Evolutionary conservation across 805 yeast species (phyloP), one percentile per base, ranked within the genome.

Genomic region (Saturnispora mendoncae): DNA sequence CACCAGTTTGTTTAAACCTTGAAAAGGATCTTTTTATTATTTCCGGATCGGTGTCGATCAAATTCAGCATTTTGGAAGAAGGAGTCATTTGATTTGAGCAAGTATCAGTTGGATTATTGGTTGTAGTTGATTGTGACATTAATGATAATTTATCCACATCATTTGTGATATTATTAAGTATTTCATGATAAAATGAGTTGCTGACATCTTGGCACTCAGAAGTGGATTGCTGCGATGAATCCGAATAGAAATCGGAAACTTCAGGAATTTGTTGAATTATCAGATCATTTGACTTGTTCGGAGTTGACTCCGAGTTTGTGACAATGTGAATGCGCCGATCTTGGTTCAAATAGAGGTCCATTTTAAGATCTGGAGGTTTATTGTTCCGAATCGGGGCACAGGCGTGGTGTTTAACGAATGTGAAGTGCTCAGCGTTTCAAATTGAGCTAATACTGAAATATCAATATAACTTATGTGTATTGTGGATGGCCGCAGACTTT

Each of bases 1-100:
- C 83, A 42, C 70, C 56, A 21, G 60, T 48, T 41, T 55, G 61
- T 36, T 58, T 57, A 27, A 51, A 53, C 36, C 62, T 44, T 2
- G 53, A 43, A 41, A 54, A 57, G 3, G 54, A 49, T 24, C 55
- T 39, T 35, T 49, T 49, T 5, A 40, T 14, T 18, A 7, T 5
- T 10, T 40, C 37, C 4, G 34, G 18, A 8, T 43, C 30, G 8
- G 34, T 17, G 26, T 41, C 41, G 6, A 23, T 7, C 7, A 21
- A 29, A 17, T 20, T 21, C 21, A 44, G n/a, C 2, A 32, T 15
- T 33, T 44, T 47, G 2, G 45, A 45, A 4, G 36, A 10, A 10
- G 49, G 45, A 6, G 46, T 46, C 15, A 31, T 3, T 24, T 34
- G 28, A 17, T 46, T 46, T 6, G 47, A 43, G 26, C 25, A 26